Evolutionary conservation across 2,329 filamentous ascomycete genomes (phyloP).

Genomic region (Neophaeococcomyces aloes): DNA sequence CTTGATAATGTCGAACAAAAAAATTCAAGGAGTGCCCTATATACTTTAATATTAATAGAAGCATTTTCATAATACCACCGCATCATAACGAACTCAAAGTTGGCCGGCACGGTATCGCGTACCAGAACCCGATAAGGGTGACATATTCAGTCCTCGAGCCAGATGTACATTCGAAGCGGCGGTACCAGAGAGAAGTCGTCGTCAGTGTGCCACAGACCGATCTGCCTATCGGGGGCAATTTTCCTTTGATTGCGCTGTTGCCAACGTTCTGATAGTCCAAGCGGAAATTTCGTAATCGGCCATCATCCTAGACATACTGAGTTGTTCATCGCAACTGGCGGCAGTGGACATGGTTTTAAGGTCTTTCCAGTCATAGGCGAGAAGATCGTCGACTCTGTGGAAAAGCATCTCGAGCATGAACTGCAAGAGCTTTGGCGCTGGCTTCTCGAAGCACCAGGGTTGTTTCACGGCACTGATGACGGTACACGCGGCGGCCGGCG

Average conservation of each 20-base stretch:
- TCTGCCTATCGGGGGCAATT: constrained; percentile 35
- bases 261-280: too few species aligned
- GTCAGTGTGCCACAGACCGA: constrained; percentile 25
- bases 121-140: constrained; percentile 28
- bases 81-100: constrained; percentile 48
- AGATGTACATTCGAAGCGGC: too few species aligned
- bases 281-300: constrained; percentile 5
- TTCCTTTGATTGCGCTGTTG: too few species aligned
- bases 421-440: constrained; percentile 35
- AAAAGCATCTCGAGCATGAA: constrained; percentile 34
- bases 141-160: too few species aligned
- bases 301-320: constrained; percentile 28
- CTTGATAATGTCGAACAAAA: constrained; percentile 61
- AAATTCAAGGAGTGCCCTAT: constrained; percentile 56
- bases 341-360: constrained; percentile 52
- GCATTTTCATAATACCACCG: constrained; percentile 46
- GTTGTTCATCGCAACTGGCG: constrained; percentile 43
- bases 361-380: constrained; percentile 56
- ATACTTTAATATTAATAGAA: constrained; percentile 35
- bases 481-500: constrained; percentile 33
- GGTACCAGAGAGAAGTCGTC: too few species aligned
- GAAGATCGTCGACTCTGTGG: constrained; percentile 38
- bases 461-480: constrained; percentile 23
- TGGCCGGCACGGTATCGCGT: constrained; percentile 58
- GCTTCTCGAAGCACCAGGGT: constrained; percentile 29